phyloP scores from a whole-genome alignment of 495 filamentous ascomycete species.

The Extremus antarcticus region DNA sequence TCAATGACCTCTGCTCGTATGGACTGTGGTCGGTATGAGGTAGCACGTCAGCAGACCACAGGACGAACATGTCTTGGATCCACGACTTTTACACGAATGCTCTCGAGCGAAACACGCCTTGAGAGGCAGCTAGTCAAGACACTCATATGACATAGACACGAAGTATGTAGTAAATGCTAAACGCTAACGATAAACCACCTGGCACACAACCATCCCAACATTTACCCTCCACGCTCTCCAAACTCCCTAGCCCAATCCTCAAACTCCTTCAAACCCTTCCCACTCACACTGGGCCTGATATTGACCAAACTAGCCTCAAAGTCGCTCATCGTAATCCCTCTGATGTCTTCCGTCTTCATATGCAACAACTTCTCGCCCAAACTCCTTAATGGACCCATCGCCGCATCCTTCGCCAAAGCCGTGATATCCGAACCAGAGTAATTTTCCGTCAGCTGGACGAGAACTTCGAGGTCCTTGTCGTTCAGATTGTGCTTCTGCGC shows the following conservation, averaged over 20 bases:
- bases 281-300: conserved; percentile 85
- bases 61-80: too few species aligned
- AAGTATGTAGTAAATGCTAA: neutral
- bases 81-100: too few species aligned
- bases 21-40: too few species aligned
- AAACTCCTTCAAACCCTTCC: conserved; percentile 69
- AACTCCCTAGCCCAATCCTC: conserved; percentile 92
- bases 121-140: too few species aligned
- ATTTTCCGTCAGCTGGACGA: conserved; percentile 81
- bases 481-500: conserved; percentile 80
- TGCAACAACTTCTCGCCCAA: conserved; percentile 82
- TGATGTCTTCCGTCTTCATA: conserved; percentile 88
- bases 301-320: conserved; percentile 76
- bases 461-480: conserved; percentile 56
- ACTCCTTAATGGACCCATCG: conserved; percentile 90
- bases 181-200: neutral
- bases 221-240: conserved; percentile 72
- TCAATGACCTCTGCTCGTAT: too few species aligned
- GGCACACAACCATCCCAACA: neutral
- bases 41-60: too few species aligned
- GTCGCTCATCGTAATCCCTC: conserved; percentile 71
- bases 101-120: too few species aligned
- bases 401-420: conserved; percentile 91
- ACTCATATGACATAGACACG: too few species aligned
- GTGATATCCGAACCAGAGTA: conserved; percentile 98